Evolutionary conservation across 2,329 filamentous ascomycete species (phyloP).

Genomic region (Monosporascus sp.): DNA sequence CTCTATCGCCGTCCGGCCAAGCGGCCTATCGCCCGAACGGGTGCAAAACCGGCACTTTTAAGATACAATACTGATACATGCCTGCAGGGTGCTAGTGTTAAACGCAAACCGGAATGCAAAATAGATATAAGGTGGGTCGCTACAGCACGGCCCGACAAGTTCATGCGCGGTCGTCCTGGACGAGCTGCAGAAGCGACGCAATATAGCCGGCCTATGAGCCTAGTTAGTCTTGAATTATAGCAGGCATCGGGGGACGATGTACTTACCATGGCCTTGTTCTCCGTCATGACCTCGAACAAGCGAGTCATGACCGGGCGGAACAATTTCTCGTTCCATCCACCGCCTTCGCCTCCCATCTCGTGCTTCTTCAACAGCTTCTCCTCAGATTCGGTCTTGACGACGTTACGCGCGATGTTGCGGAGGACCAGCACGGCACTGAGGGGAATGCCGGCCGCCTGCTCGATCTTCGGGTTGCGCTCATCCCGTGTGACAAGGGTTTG

Average conservation of each 20-base stretch:
- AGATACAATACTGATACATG: no score
- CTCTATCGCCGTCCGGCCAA: no score
- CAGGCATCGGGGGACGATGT: not conserved
- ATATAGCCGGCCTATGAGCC: conserved; percentile 15
- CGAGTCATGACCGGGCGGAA: conserved; percentile 62
- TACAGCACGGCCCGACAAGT: no score
- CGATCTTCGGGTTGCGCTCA: conserved; percentile 52
- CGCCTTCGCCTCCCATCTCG: conserved; percentile 39
- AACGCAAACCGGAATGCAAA: no score
- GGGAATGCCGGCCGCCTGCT: conserved; percentile 71
- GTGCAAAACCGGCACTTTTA: no score
- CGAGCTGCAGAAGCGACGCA: conserved; percentile 17
- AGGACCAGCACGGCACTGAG: conserved; percentile 72
- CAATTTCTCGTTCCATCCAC: conserved; percentile 61
- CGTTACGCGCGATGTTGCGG: conserved; percentile 69
- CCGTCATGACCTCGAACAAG: conserved; percentile 64
- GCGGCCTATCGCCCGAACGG: no score
- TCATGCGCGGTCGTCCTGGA: conserved; percentile 14
- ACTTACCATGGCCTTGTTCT: conserved; percentile 58
- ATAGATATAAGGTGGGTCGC: no score
- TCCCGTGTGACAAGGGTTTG: conserved; percentile 53
- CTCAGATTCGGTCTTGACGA: conserved; percentile 56
- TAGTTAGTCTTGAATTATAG: not conserved
- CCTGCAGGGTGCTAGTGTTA: no score
- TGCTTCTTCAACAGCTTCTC: conserved; percentile 48